Base-by-base conservation (phyloP, 768 basidiomycete genomes). In the Pulveroboletus ravenelii region DNA sequence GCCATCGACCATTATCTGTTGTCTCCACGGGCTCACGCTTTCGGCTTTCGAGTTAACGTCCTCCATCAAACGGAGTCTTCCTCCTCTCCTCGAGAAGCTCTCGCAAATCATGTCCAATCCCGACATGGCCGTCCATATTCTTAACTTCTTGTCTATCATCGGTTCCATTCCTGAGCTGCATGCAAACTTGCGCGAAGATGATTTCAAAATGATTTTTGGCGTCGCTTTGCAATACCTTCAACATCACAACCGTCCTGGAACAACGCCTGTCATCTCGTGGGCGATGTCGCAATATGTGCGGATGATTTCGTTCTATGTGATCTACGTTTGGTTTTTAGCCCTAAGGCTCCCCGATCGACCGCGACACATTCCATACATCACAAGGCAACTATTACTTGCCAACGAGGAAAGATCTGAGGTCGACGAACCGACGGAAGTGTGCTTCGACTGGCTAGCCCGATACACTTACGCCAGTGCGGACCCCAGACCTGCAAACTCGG, bases 361-460 rank as follows among this genome's bases (percentile, higher is more conserved):
- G 0, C 77, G 78, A 29, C 85, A 95, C 62, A 79, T 97, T 27
- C 79, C 82, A 27, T 93, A 87, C 70, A 93, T 99, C 64, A 86
- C 87, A 1, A 78, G 87, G 9, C 88, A 93, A 57, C 78, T 99
- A 1, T 74, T 94, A 9, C 74, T 93, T 23, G 93, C 92, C 13
- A 93, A 93, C 69, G 87, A 89, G 52, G 84, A 80, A 13, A 80
- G 79, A 47, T 71, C 72, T 2, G 76, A 80, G 36, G 73, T 94
- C 6, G 96, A 98, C 65, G 91, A 89, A 52, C 85, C 87, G 25
- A 90, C 93, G 0, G 92, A 97, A 63, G 95, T 98, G 32, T 95
- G 92, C 69, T 94, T 98, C 62, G 96, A 99, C 66, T 98, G 94
- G 93, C 77, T 99, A 15, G 87, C 92, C 10, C 78, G 96, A 15